These are phyloP conservation scores for Hypseocharis bilobata DNA, from an alignment of 441 rosid species.

Conservation along the genomic window DNA sequence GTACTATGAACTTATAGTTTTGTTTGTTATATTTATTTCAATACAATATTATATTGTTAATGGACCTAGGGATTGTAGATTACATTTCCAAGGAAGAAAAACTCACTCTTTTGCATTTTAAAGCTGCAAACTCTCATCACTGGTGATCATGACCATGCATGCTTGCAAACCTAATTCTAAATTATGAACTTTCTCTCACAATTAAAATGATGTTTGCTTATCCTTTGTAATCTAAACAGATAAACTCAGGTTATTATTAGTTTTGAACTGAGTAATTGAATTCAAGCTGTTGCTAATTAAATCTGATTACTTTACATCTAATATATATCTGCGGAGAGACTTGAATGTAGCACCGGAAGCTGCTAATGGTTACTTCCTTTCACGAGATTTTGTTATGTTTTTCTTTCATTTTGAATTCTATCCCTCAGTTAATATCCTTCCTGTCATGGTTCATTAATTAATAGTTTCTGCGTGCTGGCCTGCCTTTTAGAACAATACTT, in stretches of 20 bases:
- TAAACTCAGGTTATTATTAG: too few species aligned
- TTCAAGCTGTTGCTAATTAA: neutral
- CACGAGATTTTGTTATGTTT: neutral
- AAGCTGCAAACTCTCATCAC: neutral
- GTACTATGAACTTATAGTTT: neutral
- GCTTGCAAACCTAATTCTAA: neutral
- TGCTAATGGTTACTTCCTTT: neutral
- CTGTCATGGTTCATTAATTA: too few species aligned
- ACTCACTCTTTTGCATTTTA: neutral
- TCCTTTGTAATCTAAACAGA: too few species aligned
- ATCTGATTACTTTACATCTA: neutral
- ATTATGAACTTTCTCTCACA: too few species aligned
- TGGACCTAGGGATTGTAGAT: neutral
- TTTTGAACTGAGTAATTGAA: too few species aligned
- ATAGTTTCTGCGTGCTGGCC: too few species aligned
- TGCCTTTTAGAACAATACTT: too few species aligned
- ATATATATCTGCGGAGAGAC: neutral
- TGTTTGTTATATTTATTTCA: too few species aligned
- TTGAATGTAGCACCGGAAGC: neutral
- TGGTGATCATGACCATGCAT: neutral
- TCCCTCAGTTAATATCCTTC: too few species aligned
- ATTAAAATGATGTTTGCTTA: too few species aligned
- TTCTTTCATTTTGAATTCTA: neutral
- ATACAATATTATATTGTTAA: neutral
- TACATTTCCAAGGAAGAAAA: neutral